Percentiles rank a stretch among this genome's conserved stretches.
phyloP scores from a whole-genome alignment of 805 yeast species.

The Kodamaea hsintzibuensis region DNA sequence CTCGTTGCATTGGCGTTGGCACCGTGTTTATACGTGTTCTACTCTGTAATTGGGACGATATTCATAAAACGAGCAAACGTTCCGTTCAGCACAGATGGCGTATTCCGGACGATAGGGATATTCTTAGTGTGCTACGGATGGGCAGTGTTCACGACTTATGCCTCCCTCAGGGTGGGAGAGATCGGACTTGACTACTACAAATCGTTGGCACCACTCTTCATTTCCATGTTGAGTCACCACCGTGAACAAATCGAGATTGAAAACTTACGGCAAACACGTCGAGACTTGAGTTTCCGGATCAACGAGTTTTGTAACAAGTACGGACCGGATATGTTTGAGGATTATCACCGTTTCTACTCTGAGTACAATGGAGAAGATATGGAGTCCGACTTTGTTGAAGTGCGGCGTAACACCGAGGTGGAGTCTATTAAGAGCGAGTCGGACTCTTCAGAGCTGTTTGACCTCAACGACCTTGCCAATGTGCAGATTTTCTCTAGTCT shows the following conservation, averaged over 20 bases:
- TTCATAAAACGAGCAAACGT: conserved; percentile 18
- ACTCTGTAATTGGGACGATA: conserved; percentile 35
- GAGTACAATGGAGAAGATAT: conserved; percentile 18
- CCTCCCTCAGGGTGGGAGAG: conserved; percentile 43
- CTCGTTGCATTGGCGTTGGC: conserved; percentile 43
- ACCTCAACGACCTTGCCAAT: conserved; percentile 25
- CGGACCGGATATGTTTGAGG: conserved; percentile 42
- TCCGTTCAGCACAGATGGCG: conserved; percentile 9
- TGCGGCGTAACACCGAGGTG: neutral
- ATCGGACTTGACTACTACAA: conserved; percentile 44
- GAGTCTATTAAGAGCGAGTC: neutral
- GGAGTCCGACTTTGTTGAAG: conserved; percentile 6
- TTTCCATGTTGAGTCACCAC: conserved; percentile 32
- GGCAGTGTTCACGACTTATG: conserved; percentile 42
- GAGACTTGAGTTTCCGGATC: conserved; percentile 28
- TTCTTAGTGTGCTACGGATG: conserved; percentile 34
- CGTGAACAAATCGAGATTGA: conserved; percentile 32
- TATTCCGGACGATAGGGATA: conserved; percentile 16
- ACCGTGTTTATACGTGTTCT: conserved; percentile 40
- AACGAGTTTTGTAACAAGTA: conserved; percentile 36
- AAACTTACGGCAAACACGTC: conserved; percentile 29
- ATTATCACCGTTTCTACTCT: conserved; percentile 33
- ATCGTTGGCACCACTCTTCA: conserved; percentile 38
- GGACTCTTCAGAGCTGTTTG: conserved; percentile 11
- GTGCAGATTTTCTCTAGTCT: conserved; percentile 31